Conservation (phyloP, 257 asterid species). For the Handroanthus guayacan region DNA sequence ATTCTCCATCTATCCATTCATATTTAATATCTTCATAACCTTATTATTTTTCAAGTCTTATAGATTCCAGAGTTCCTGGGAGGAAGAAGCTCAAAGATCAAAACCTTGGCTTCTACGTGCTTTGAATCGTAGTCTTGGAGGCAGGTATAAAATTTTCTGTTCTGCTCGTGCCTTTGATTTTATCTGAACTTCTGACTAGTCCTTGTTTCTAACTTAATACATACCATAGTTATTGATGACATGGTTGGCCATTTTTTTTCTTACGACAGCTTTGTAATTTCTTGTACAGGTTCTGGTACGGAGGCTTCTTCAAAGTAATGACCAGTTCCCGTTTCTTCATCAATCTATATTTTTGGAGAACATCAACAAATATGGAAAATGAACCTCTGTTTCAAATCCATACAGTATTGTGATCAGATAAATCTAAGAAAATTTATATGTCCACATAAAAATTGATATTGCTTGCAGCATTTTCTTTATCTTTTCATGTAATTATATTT, state of each 20-base stretch:
- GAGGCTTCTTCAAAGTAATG: constrained; percentile 89
- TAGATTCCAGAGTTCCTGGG: constrained; percentile 84
- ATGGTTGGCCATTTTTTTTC: constrained; percentile 33
- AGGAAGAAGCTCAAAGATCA: constrained; percentile 64
- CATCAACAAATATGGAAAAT: not conserved
- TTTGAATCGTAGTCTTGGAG: constrained; percentile 77
- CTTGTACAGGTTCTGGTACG: constrained; percentile 83
- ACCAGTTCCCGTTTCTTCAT: constrained; percentile 37
- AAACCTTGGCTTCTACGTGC: constrained; percentile 91
- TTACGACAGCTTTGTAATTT: constrained; percentile 20
- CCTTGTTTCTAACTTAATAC: not conserved
- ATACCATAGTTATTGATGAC: constrained; percentile 9
- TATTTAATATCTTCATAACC: constrained; percentile 8
- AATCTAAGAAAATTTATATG: not conserved
- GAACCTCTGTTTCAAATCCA: constrained; percentile 13
- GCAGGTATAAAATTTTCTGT: constrained; percentile 51
- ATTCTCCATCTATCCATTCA: constrained; percentile 18
- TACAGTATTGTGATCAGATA: constrained; percentile 7
- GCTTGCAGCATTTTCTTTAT: constrained; percentile 5
- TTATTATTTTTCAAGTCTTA: constrained; percentile 16
- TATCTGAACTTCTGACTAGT: constrained; percentile 3
- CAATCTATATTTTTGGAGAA: constrained; percentile 25
- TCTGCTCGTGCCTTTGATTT: not conserved
- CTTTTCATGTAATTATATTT: constrained; percentile 13
- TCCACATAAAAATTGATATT: constrained; percentile 8